Evolutionary conservation across 106 monocot species (phyloP), one percentile per base, ranked within the genome.

Genomic region (Gastrodia elata): DNA sequence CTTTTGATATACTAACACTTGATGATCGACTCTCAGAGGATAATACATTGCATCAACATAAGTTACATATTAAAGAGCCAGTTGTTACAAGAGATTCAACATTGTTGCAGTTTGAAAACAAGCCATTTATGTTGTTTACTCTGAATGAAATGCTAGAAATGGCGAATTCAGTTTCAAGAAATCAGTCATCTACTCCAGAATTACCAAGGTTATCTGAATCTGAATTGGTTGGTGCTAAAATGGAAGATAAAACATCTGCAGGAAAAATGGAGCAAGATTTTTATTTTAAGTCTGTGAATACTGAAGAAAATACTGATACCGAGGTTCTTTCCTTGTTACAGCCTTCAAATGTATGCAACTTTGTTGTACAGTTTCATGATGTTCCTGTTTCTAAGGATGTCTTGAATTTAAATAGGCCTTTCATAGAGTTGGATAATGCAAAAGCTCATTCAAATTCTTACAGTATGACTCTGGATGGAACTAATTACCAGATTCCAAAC

Each of bases 211-310:
- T 64, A 52, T 69, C 72, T 59, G 70, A 79, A 44, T 55, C n/a
- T 70, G 28, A 55, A 34, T 34, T 57, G 8, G 32, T 41, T 8
- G 40, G 49, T 40, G 65, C 7, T 41, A 43, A 72, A 32, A n/a
- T n/a, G n/a, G 71, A 35, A 25, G 26, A 25, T 64, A 25, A 43
- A 48, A 5, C 65, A 70, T 74, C 8, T 68, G 77, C 73, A 35
- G 44, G 59, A 68, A 71, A 70, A 74, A 77, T 61, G 49, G 56
- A 80, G 77, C 69, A 81, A 71, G 40, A 69, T 73, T 57, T 33
- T 40, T 13, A 22, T 74, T 58, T 77, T 74, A 68, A 67, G 33
- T 69, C 69, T 69, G 40, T 11, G 22, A 40, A 69, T 69, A 69
- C 14, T 25, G 24, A 25, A 24, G 40, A 69, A 10, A 40, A 25